Evolutionary conservation across 2,329 filamentous ascomycete species (phyloP), one percentile per base, ranked within the genome.

Genomic region (Penicillium italicum): DNA sequence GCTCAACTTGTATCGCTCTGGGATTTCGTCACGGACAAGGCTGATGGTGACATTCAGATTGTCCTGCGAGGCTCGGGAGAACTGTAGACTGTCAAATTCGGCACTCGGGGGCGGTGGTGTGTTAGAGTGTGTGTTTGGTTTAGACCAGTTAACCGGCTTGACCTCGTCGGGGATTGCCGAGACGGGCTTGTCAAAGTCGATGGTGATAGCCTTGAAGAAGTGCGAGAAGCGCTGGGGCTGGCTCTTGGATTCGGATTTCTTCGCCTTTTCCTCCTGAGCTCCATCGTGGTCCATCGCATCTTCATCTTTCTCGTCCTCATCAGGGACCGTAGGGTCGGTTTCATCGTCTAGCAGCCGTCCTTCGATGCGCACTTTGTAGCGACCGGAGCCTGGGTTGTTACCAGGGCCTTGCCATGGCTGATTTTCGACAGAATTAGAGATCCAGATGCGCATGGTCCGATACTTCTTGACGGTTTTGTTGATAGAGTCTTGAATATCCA

Each of bases 11-110:
- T 88, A 97, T 53, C 91, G 84, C 72, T 97, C 93, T 0, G 90
- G 91, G 14, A 85, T 85, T 71, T 97, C 92, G 67, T 96, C 89
- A 14, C 91, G 83, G 60, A 85, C 83, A 33, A 99, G 81, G 67
- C 92, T 96, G 76, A 99, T 88, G 11, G 86, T 92, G 63, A 96
- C 86, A 70, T 97, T 96, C 64, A 89, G 81, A 65, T 96, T 97
- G 72, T 97, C 91, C 70, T 99, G 94, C 33, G 91, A 88, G 66
- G 88, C 90, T 51, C 94, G 85, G 78, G 95, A 91, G 72, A 99
- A 97, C 41, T 91, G 88, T 42, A 99, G 79, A 69, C 89, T 88
- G 75, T 97, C 94, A 68, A 97, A 96, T 68, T 95, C 90, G 42
- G 85, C 83, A 31, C 85, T 85, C 31, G 85, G 79, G 7, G 86